Conservation (phyloP, 345 rosid species). For the Schrenkiella parvula region DNA sequence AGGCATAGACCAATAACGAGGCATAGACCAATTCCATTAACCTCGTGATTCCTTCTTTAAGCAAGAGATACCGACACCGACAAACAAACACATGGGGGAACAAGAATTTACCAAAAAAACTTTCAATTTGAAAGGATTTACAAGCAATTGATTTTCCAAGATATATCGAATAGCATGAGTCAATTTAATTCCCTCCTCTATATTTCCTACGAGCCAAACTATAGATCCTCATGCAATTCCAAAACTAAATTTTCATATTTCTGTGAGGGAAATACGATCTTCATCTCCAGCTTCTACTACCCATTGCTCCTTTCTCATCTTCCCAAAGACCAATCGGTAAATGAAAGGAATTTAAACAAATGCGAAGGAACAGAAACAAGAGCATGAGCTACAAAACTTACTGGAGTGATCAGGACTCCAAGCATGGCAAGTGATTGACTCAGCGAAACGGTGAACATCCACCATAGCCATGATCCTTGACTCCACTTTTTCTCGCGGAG, state of each 20-base stretch:
- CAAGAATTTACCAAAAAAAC: neutral
- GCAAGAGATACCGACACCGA: neutral
- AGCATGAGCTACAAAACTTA: constrained; percentile 19
- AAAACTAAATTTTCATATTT: neutral
- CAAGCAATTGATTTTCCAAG: neutral
- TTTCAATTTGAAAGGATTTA: neutral
- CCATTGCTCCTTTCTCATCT: neutral
- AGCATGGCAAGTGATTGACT: constrained; percentile 90
- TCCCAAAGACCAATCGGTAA: neutral
- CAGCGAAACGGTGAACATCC: constrained; percentile 79
- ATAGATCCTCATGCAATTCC: neutral
- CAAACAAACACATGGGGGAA: neutral
- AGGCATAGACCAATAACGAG: neutral
- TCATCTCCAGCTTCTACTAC: neutral
- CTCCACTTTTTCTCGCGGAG: constrained; percentile 10
- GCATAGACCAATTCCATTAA: neutral
- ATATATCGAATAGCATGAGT: neutral
- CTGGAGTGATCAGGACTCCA: constrained; percentile 95
- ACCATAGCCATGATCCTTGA: constrained; percentile 54
- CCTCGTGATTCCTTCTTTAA: neutral
- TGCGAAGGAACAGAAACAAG: neutral
- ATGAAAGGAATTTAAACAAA: neutral
- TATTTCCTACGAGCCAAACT: neutral
- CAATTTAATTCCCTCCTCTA: neutral
- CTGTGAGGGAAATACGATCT: neutral